Evolutionary conservation across 225 moss, liverwort and hornwort species (phyloP), one percentile per base, ranked within the genome.

Genomic region (Anthoceros angustus): DNA sequence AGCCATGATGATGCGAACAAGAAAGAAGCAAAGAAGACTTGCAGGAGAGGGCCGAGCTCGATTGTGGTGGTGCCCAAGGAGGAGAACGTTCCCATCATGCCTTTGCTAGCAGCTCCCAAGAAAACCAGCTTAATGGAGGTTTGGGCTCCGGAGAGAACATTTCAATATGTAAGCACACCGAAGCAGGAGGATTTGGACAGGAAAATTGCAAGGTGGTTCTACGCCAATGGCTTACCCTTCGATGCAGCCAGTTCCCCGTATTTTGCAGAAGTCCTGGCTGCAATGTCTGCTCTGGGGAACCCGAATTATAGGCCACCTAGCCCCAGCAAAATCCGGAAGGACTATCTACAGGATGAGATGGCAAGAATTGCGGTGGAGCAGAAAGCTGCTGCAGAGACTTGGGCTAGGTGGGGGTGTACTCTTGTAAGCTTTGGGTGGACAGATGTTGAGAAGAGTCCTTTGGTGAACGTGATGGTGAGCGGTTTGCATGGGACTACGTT

Each of bases 381-480:
- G 4, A 55, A 55, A 4, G 55, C 10, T 20, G 55, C 55, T 55
- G 55, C 55, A 20, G 55, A 55, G n/a, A 55, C n/a, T 9, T 55
- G 55, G 55, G 55, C 55, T 18, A 55, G 23, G n/a, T 55, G 55
- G 55, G 55, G 55, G 18, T 55, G 55, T 55, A 55, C 55, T 15
- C 7, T 55, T 2, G 55, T 55, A 8, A 55, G 55, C 18, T 55
- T 55, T 55, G 55, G 55, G 12, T 55, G 55, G 55, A 55, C 55
- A 55, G 55, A 55, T 4, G 55, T 55, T 55, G 55, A 55, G 23
- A 15, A 23, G 23, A 55, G 55, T 23, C 55, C 55, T 23, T 20
- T 55, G 55, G 55, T 55, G 55, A 55, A 55, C 55, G 55, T 55
- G 55, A 55, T 55, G 55, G 55, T 55, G 18, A 55, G 55, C 55